Conservation (phyloP, 2,329 filamentous ascomycete species). For the Pseudocercospora ulei region DNA sequence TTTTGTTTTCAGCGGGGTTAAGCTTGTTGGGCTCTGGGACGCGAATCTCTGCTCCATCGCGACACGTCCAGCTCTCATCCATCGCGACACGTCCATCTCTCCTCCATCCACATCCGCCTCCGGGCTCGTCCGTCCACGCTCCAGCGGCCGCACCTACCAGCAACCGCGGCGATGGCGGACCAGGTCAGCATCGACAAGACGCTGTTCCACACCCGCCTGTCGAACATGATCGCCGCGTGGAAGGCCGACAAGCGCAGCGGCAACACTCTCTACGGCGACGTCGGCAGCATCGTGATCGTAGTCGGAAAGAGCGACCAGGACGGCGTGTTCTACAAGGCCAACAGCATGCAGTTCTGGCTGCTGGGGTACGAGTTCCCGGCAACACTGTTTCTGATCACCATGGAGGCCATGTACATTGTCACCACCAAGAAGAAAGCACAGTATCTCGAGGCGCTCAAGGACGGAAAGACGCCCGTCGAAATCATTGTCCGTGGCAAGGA, state of each 20-base stretch:
- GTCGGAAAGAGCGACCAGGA: constrained; percentile 93
- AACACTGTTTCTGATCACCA: constrained; percentile 83
- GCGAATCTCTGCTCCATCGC: no score
- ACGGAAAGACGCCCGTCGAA: constrained; percentile 79
- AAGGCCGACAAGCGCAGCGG: constrained; percentile 88
- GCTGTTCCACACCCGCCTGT: constrained; percentile 86
- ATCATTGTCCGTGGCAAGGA: constrained; percentile 88
- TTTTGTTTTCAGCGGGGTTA: no score
- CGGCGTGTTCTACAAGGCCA: constrained; percentile 85
- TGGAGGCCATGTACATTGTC: constrained; percentile 79
- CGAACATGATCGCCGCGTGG: constrained; percentile 80
- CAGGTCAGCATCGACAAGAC: constrained; percentile 94
- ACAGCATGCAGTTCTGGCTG: constrained; percentile 96
- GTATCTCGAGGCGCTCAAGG: constrained; percentile 83
- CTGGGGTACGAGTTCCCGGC: constrained; percentile 97
- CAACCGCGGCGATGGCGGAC: constrained; percentile 48
- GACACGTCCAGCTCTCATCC: no score
- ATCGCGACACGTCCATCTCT: constrained; percentile 9
- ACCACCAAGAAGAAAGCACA: constrained; percentile 98
- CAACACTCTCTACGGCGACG: constrained; percentile 76
- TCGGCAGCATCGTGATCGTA: constrained; percentile 73
- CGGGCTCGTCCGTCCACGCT: constrained; percentile 16
- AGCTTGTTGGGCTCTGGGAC: no score
- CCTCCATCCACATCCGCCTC: constrained; percentile 14
- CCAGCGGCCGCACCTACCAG: constrained; percentile 18